Evolutionary conservation across 306 rosid genomes (phyloP), one percentile per base, ranked within the genome.

Genomic region (Hippophae rhamnoides): DNA sequence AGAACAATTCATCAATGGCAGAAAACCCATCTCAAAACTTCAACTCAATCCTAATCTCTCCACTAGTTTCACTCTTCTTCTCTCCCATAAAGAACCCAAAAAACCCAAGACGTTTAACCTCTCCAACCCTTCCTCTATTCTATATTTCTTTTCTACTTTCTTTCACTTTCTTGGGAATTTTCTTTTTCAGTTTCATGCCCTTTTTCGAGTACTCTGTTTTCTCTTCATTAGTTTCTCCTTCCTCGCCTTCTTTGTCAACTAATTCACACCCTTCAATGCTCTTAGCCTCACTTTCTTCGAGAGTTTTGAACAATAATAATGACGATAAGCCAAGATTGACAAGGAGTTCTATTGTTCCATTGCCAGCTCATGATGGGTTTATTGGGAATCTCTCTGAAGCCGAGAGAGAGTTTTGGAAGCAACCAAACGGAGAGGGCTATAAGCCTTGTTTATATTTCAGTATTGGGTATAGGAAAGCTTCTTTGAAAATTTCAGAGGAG

Each of bases 321-420:
- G 71, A 48, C 23, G 64, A 58, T 0, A 64, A 27, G 55, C 77
- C 71, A 8, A 66, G 43, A 13, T 65, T 70, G 6, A 60, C 78
- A 6, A 31, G 38, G 13, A 54, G 62, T 9, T 63, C 43, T 2
- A 70, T 78, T 73, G 76, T 73, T 51, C 84, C 84, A 0, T 57
- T 82, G 8, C 84, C 87, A 0, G 69, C 78, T 12, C 82, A 65
- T 5, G 38, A 31, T 31, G 62, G 71, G 46, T 13, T 56, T 6
- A 9, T 27, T 3, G 65, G 75, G 53, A 68, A 79, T 63, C 40
- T 75, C 9, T 66, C 82, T 0, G 62, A 57, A 65, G 77, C 8
- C 27, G 81, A 69, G 71, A 54, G 65, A 53, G 87, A 67, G 66
- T 78, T 82, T 54, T 82, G 84, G 87, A 12, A 62, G 65, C 87